Percentiles rank a stretch among this genome's conserved stretches.
These are phyloP conservation scores for Copromyces sp. DNA, from an alignment of 495 filamentous ascomycete genomes.

Conservation along the genomic window DNA sequence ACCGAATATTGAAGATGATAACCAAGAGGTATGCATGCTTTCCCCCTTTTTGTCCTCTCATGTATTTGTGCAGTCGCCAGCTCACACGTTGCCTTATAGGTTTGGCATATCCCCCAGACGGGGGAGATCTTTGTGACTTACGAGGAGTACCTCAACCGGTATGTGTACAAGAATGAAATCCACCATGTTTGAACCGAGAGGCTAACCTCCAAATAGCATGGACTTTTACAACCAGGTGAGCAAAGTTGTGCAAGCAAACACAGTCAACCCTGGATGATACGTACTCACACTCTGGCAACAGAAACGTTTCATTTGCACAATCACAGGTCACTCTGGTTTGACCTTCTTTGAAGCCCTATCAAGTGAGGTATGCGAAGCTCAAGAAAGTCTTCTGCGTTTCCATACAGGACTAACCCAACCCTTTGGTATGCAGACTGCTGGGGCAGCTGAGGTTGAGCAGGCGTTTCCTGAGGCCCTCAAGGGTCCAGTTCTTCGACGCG, in stretches of 20 bases:
- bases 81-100: constrained; percentile 38
- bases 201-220: constrained; percentile 45
- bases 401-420: not conserved
- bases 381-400: not conserved
- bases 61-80: constrained; percentile 2
- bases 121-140: constrained; percentile 85
- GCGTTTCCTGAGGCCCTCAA: constrained; percentile 86
- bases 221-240: constrained; percentile 88
- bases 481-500: constrained; percentile 76
- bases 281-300: constrained; percentile 23
- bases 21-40: constrained; percentile 53
- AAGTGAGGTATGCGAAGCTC: constrained; percentile 65
- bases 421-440: constrained; percentile 50
- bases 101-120: constrained; percentile 86
- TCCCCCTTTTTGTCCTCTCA: not conserved
- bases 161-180: constrained; percentile 17
- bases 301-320: constrained; percentile 87
- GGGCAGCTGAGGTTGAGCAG: constrained; percentile 79
- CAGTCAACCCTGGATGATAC: not conserved
- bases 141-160: constrained; percentile 78
- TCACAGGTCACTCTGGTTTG: constrained; percentile 84
- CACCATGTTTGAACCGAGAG: not conserved
- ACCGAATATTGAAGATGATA: constrained; percentile 67
- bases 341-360: constrained; percentile 90
- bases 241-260: not conserved